Percentiles rank a stretch among this genome's conserved stretches.
These are phyloP conservation scores for Metschnikowia similis DNA, from an alignment of 805 yeast species.

Conservation along the genomic window DNA sequence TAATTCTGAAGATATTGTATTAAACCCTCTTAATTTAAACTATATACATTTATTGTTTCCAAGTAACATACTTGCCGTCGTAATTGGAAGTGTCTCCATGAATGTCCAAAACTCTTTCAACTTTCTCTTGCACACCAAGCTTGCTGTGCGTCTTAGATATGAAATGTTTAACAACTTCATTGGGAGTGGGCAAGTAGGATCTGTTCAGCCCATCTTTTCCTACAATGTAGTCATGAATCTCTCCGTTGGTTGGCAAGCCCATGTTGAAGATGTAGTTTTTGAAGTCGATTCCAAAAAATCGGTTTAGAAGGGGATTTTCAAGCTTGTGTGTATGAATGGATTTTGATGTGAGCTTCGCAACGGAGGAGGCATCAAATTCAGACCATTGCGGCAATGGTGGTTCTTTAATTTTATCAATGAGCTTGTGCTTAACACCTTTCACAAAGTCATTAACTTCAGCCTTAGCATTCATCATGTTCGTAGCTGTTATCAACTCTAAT, in stretches of 20 bases:
- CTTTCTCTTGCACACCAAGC: constrained; percentile 58
- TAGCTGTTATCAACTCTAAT: constrained; percentile 72
- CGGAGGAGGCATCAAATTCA: constrained; percentile 24
- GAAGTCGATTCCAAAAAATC: constrained; percentile 38
- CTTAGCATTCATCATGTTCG: constrained; percentile 58
- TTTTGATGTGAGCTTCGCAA: constrained; percentile 16
- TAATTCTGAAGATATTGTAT: not conserved
- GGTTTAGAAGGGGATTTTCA: constrained; percentile 32
- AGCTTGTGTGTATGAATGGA: constrained; percentile 19
- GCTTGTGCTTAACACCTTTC: constrained; percentile 60
- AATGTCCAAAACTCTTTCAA: constrained; percentile 54
- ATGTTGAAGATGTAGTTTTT: constrained; percentile 55
- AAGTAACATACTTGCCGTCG: constrained; percentile 39
- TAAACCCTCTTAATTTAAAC: not conserved
- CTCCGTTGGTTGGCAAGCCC: constrained; percentile 76
- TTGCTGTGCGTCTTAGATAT: constrained; percentile 44
- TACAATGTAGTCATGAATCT: constrained; percentile 59
- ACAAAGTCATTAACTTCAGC: constrained; percentile 56
- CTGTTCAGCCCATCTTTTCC: constrained; percentile 66
- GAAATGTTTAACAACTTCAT: constrained; percentile 67
- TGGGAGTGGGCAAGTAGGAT: constrained; percentile 62
- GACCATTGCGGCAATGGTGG: constrained; percentile 49
- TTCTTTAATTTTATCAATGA: constrained; percentile 55
- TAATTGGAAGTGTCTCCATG: constrained; percentile 44
- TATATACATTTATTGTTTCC: constrained; percentile 26